Evolutionary conservation across 1,284 basidiomycete species (phyloP).

Genomic region (Volvariella surrecta): DNA sequence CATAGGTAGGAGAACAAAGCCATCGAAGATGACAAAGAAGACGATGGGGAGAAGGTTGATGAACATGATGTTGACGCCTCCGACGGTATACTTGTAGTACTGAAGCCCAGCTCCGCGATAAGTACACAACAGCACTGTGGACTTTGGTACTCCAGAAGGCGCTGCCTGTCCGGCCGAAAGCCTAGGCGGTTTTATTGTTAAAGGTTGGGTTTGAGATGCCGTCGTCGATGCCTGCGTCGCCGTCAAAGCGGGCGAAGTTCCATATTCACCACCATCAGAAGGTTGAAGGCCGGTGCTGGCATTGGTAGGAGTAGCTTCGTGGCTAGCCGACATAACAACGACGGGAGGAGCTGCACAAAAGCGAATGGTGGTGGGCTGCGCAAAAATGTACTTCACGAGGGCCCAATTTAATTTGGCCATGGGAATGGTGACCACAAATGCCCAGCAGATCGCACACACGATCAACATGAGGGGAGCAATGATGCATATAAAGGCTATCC

Average conservation of each 20-base stretch:
- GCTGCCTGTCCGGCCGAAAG: conserved; percentile 69
- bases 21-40: conserved; percentile 94
- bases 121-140: conserved; percentile 90
- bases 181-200: conserved; percentile 41
- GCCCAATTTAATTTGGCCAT: conserved; percentile 98
- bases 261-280: conserved; percentile 7
- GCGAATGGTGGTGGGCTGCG: conserved; percentile 79
- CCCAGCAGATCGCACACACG: conserved; percentile 90
- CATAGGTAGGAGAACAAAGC: conserved; percentile 72
- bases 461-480: conserved; percentile 86
- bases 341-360: conserved; percentile 79
- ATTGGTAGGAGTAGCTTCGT: conserved; percentile 14
- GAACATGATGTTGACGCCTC: conserved; percentile 98
- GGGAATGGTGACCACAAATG: conserved; percentile 87
- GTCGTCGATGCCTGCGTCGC: conserved; percentile 14
- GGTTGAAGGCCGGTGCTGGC: conserved; percentile 13
- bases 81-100: conserved; percentile 99
- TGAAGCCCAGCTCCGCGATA: conserved; percentile 87
- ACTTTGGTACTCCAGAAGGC: conserved; percentile 62
- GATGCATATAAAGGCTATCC: conserved; percentile 64
- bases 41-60: conserved; percentile 93
- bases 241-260: conserved; percentile 14
- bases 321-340: conserved; percentile 37
- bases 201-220: conserved; percentile 19
- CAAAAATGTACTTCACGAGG: conserved; percentile 77